Evolutionary conservation across 2,329 filamentous ascomycete species (phyloP), one percentile per base, ranked within the genome.

Genomic region (Lecanicillium sp.): DNA sequence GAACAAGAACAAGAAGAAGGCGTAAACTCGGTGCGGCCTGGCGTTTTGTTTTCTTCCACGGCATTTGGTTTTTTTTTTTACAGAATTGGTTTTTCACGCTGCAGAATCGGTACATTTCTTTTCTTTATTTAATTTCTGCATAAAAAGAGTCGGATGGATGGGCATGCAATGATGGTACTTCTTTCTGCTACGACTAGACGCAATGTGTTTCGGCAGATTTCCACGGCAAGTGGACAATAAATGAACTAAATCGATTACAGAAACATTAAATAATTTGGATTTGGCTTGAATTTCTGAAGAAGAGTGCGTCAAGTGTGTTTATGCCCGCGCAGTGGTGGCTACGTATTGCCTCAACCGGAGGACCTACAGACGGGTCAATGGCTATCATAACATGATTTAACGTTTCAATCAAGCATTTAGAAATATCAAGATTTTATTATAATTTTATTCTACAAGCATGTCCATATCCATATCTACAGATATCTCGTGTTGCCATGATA

Each of bases 1-100:
- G 54, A 72, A 69, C 59, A 74, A 71, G 64, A 70, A 67, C 58
- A 46, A 49, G 42, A 44, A 44, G 29, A 48, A 44, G 33, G 43
- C 49, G 14, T 48, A 30, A 37, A n/a, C n/a, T n/a, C n/a, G n/a
- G 24, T 23, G 23, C 17, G n/a, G 6, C 14, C 19, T 29, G 38
- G 45, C 36, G 23, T 37, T 48, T 27, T 4, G 41, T 30, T 6
- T 33, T 21, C 3, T 27, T n/a, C 8, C 12, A 36, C 8, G 33
- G 14, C 8, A n/a, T 36, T 36, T 9, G 12, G 33, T 36, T 17
- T 36, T 36, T 36, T 36, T 8, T 36, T n/a, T n/a, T n/a, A n/a
- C n/a, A 36, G 33, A 9, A 48, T 32, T 40, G 33, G 19, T 17
- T 41, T 48, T 33, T 17, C 42, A 30, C 2, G 27, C 36, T 48